Conservation (phyloP, 2,329 filamentous ascomycete genomes). For the Fusarium lyarnte region DNA sequence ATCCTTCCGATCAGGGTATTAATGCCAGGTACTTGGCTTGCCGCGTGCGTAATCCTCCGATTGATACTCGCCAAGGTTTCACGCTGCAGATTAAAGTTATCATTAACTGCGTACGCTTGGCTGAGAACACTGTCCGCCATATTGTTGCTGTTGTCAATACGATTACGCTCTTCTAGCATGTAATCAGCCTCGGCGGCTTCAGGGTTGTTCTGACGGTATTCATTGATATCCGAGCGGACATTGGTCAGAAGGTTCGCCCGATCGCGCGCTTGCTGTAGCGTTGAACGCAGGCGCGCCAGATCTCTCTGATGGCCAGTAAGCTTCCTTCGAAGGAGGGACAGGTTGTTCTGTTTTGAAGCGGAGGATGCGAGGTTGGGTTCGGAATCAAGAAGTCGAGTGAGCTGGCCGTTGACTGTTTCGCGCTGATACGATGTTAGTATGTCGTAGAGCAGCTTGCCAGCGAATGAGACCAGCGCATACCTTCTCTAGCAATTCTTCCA, state of each 20-base stretch:
- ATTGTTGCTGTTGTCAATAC: constrained; percentile 88
- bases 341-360: constrained; percentile 96
- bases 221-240: constrained; percentile 90
- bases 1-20: constrained; percentile 93
- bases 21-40: constrained; percentile 90
- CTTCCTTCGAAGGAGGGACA: constrained; percentile 89
- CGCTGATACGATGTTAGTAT: constrained; percentile 63
- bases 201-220: constrained; percentile 85
- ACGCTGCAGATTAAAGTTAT: constrained; percentile 86
- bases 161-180: constrained; percentile 89
- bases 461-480: constrained; percentile 54
- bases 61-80: constrained; percentile 92
- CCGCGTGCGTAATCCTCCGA: constrained; percentile 86
- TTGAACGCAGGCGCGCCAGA: constrained; percentile 76
- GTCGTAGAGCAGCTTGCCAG: neutral
- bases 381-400: constrained; percentile 90
- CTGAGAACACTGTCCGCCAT: constrained; percentile 90
- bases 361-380: constrained; percentile 88
- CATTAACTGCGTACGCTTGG: constrained; percentile 96
- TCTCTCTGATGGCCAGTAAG: constrained; percentile 88
- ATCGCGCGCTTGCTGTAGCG: constrained; percentile 81
- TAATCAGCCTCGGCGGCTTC: constrained; percentile 91
- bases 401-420: constrained; percentile 81
- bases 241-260: constrained; percentile 90
- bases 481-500: constrained; percentile 86